phyloP scores from a whole-genome alignment of 495 filamentous ascomycete genomes.

The Rhizodiscina lignyota region DNA sequence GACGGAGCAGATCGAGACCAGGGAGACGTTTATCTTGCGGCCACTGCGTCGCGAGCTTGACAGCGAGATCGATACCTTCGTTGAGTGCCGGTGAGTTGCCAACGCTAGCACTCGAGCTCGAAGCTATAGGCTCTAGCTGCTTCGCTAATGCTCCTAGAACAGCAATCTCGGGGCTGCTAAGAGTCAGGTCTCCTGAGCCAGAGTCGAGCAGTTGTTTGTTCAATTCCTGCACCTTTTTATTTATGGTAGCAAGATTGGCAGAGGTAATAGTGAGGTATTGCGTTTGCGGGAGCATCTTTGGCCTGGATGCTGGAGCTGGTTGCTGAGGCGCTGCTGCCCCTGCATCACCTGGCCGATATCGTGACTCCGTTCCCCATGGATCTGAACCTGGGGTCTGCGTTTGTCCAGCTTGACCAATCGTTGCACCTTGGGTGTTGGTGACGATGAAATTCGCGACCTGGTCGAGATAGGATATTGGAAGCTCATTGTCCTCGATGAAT shows the following conservation, averaged over 20 bases:
- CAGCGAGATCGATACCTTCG: conserved; percentile 39
- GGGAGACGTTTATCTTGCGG: conserved; percentile 62
- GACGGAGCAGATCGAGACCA: conserved; percentile 68
- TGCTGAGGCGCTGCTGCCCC: conserved; percentile 11
- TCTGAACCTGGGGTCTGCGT: conserved; percentile 35
- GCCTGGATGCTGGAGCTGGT: conserved; percentile 25
- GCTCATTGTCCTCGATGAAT: conserved; percentile 81
- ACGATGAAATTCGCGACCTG: conserved; percentile 90
- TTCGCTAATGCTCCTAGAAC: conserved; percentile 33
- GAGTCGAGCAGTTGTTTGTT: conserved; percentile 48
- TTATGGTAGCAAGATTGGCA: conserved; percentile 44
- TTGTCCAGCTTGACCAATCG: conserved; percentile 42
- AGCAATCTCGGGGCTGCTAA: conserved; percentile 54
- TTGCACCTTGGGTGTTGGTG: conserved; percentile 73
- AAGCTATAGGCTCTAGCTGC: background rate
- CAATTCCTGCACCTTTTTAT: conserved; percentile 57
- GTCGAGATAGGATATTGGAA: conserved; percentile 79
- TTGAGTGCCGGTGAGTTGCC: conserved; percentile 15
- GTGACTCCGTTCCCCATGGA: conserved; percentile 59
- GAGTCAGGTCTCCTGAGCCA: conserved; percentile 53
- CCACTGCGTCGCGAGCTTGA: conserved; percentile 60
- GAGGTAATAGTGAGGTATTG: conserved; percentile 59
- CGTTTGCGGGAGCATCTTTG: conserved; percentile 62
- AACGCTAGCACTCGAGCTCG: conserved; percentile 5
- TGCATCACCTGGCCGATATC: conserved; percentile 59